Percentiles rank a stretch among this genome's conserved stretches.
Evolutionary conservation across 2,329 filamentous ascomycete genomes (phyloP).

Genomic region (Tolypocladium capitatum): DNA sequence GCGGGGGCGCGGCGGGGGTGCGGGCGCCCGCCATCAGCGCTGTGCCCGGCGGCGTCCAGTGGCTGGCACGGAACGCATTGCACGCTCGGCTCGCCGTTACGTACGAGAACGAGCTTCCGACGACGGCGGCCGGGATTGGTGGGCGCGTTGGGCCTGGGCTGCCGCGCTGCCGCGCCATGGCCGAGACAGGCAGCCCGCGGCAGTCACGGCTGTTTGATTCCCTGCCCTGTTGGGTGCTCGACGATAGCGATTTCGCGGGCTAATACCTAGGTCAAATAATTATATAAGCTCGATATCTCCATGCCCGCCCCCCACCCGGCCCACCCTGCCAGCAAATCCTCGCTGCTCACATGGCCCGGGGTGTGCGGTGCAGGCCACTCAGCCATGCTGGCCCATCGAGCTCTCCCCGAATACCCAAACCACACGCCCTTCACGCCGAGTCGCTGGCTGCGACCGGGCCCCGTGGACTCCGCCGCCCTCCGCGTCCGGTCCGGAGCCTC

Average conservation of each 20-base stretch:
- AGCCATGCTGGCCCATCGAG: not conserved
- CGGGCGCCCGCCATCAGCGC: no score
- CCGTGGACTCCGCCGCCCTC: constrained; percentile 4
- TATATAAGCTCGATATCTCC: not conserved
- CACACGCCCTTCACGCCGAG: not conserved
- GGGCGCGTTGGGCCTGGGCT: no score
- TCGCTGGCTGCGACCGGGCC: not conserved
- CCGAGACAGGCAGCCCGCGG: no score
- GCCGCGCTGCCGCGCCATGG: no score
- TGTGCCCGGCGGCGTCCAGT: no score
- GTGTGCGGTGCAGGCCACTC: not conserved
- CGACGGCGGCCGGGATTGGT: no score
- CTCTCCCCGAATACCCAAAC: no score
- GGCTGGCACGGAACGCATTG: no score
- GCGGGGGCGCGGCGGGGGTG: no score
- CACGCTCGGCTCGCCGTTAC: no score
- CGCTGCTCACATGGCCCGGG: not conserved
- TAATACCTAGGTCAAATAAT: constrained; percentile 4
- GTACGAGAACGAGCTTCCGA: no score
- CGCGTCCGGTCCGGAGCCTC: constrained; percentile 1
- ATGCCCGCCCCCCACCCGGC: not conserved
- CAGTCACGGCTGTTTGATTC: not conserved
- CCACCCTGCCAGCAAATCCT: not conserved
- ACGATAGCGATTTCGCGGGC: constrained; percentile 1
- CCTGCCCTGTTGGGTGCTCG: not conserved